These are phyloP conservation scores for Ustilago hordei DNA, from an alignment of 1,284 basidiomycete genomes.

Conservation along the genomic window DNA sequence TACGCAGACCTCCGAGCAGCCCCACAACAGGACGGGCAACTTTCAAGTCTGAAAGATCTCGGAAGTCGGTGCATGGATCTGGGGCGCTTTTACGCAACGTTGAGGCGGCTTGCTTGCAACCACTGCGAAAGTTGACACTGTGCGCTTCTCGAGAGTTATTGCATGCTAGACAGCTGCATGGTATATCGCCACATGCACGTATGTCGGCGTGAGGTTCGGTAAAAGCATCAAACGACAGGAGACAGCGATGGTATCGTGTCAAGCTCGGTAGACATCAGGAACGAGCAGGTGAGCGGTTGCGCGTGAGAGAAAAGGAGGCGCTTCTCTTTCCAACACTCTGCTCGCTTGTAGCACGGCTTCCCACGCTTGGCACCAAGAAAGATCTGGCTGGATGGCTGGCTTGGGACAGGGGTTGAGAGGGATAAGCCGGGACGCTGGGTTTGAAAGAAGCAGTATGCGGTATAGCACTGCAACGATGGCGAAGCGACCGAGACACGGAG, in stretches of 20 bases:
- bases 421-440: too few relatives aligned
- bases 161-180: background rate
- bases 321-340: background rate
- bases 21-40: background rate
- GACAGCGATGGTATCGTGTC: background rate
- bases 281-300: background rate
- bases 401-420: background rate
- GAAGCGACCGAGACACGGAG: background rate
- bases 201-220: background rate
- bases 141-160: background rate
- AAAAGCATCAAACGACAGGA: too few relatives aligned
- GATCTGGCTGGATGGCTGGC: background rate
- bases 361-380: background rate
- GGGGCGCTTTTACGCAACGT: conserved; percentile 1
- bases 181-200: background rate
- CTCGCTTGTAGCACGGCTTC: background rate
- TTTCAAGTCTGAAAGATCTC: background rate
- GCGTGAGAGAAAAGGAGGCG: background rate
- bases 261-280: background rate
- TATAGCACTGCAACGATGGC: background rate
- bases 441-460: background rate
- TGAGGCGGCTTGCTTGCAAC: background rate
- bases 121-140: background rate
- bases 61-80: background rate
- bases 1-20: background rate